Percentiles rank a stretch among this genome's conserved stretches.
Conservation (phyloP, 2,329 filamentous ascomycete genomes). For the Cercospora brassicicola region DNA sequence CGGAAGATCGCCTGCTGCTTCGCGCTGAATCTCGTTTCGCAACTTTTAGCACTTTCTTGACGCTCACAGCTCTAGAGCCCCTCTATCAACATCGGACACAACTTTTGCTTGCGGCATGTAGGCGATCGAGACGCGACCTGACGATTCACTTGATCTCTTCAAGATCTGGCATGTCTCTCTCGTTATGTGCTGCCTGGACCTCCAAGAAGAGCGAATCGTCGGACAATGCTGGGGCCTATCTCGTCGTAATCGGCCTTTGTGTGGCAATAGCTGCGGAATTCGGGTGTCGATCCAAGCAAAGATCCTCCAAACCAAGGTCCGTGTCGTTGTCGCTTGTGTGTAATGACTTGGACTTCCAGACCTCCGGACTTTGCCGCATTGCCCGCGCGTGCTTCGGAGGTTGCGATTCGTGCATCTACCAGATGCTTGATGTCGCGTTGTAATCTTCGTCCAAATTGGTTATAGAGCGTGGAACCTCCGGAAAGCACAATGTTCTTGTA, state of each 20-base stretch:
- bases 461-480: slow-evolving; percentile 95
- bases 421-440: slow-evolving; percentile 97
- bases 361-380: slow-evolving; percentile 85
- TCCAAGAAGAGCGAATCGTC: slow-evolving; percentile 89
- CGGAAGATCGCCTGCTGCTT: background rate
- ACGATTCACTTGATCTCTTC: background rate
- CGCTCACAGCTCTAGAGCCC: background rate
- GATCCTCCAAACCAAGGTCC: slow-evolving; percentile 98
- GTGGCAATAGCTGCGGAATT: slow-evolving; percentile 98
- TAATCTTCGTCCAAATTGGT: slow-evolving; percentile 93
- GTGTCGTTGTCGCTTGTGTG: slow-evolving; percentile 94
- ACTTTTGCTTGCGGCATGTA: background rate
- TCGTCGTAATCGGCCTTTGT: slow-evolving; percentile 80
- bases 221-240: slow-evolving; percentile 91
- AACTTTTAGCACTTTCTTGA: background rate
- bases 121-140: background rate
- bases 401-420: slow-evolving; percentile 87
- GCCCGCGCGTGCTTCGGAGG: slow-evolving; percentile 86
- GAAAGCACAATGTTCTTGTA: slow-evolving; percentile 99
- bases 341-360: slow-evolving; percentile 93
- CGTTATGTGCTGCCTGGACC: slow-evolving; percentile 76
- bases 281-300: slow-evolving; percentile 91
- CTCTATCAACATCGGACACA: background rate
- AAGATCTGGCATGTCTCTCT: background rate
- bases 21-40: background rate